Evolutionary conservation across 805 yeast species (phyloP).

Genomic region (Barnettozyma populi): DNA sequence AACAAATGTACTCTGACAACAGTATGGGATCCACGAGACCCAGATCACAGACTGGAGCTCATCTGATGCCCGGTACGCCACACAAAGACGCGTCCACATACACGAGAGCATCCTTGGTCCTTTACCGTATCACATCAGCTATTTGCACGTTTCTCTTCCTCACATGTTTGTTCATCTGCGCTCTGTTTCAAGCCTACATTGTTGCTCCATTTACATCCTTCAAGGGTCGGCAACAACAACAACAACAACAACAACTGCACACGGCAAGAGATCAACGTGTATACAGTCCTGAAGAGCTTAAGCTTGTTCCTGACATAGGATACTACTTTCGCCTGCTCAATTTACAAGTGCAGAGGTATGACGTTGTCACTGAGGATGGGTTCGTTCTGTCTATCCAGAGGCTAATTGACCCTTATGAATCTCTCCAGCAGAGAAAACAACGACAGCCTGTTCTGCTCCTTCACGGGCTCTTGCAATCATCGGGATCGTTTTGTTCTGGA

Average conservation of each 20-base stretch:
- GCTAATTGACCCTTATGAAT: constrained; percentile 42
- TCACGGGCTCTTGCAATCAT: constrained; percentile 85
- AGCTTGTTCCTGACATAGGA: constrained; percentile 47
- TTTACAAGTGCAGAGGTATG: constrained; percentile 52
- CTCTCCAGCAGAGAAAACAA: constrained; percentile 21
- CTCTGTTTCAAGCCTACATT: constrained; percentile 8
- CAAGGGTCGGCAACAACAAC: background rate
- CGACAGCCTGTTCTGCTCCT: constrained; percentile 65
- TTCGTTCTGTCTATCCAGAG: constrained; percentile 64
- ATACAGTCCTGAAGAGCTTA: constrained; percentile 26
- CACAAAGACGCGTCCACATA: background rate
- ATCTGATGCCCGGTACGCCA: background rate
- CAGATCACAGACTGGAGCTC: background rate
- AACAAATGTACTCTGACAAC: background rate
- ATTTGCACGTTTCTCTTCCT: constrained; percentile 16
- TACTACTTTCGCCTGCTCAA: constrained; percentile 66
- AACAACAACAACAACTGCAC: background rate
- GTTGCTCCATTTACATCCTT: background rate
- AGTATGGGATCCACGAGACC: background rate
- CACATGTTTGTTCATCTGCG: constrained; percentile 11
- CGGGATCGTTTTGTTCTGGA: constrained; percentile 80
- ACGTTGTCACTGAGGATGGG: constrained; percentile 74
- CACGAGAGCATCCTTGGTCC: background rate
- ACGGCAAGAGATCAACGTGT: background rate
- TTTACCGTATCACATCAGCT: constrained; percentile 12